Percentiles rank a stretch among this genome's conserved stretches.
Evolutionary conservation across 2,329 filamentous ascomycete species (phyloP).

Genomic region (Aspergillus fumigatus): DNA sequence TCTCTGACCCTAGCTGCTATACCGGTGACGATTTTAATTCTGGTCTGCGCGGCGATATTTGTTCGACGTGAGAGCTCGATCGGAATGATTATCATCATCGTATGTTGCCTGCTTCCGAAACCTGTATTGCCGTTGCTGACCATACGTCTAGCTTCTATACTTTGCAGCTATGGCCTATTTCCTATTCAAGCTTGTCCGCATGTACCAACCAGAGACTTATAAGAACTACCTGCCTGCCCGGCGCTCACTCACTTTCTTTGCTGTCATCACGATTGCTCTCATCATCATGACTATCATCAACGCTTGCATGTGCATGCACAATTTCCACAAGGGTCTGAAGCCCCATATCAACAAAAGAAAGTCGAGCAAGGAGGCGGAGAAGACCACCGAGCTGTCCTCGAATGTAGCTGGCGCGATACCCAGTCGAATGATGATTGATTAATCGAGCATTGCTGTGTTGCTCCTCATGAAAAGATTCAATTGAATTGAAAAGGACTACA

Average conservation of each 20-base stretch:
- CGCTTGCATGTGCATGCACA: slow-evolving; percentile 79
- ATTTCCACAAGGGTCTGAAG: slow-evolving; percentile 88
- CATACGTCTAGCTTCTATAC: slow-evolving; percentile 61
- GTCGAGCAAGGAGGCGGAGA: slow-evolving; percentile 46
- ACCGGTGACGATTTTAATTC: slow-evolving; percentile 82
- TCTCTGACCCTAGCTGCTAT: slow-evolving; percentile 84
- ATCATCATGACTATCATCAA: slow-evolving; percentile 86
- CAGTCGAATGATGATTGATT: slow-evolving; percentile 45
- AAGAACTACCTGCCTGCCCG: slow-evolving; percentile 70
- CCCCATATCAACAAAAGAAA: slow-evolving; percentile 68
- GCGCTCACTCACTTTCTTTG: slow-evolving; percentile 86
- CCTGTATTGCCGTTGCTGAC: slow-evolving; percentile 11
- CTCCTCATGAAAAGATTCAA: neutral
- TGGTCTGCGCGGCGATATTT: slow-evolving; percentile 79
- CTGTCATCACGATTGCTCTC: slow-evolving; percentile 83
- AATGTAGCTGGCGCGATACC: slow-evolving; percentile 34
- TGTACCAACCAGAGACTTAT: slow-evolving; percentile 66
- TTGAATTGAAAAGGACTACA: neutral
- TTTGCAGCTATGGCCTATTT: slow-evolving; percentile 90
- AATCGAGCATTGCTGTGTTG: slow-evolving; percentile 5
- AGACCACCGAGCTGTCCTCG: slow-evolving; percentile 40
- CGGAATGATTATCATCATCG: slow-evolving; percentile 73
- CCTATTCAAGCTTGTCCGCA: slow-evolving; percentile 94
- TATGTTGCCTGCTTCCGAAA: slow-evolving; percentile 32
- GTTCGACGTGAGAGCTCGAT: slow-evolving; percentile 74